A percentile compares a stretch with the other conserved stretches of the same genome.
Conservation (phyloP, 2,329 filamentous ascomycete genomes). For the Colletotrichum graminicola region DNA sequence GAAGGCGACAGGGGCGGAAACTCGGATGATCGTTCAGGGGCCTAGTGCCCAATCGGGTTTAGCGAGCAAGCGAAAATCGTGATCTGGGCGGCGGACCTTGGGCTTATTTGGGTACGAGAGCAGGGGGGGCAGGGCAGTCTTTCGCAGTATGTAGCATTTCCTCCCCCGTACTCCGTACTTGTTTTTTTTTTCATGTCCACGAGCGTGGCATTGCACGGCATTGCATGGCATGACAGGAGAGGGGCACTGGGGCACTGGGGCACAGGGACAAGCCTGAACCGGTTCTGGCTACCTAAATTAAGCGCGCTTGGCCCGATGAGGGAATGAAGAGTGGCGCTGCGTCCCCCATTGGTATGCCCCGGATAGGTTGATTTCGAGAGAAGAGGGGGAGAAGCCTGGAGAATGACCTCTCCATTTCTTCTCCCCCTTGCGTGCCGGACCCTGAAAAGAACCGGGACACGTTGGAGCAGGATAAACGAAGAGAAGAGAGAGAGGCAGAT, state of each 20-base stretch:
- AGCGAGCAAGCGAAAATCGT: background rate
- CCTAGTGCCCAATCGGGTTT: background rate
- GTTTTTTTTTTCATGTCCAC: background rate
- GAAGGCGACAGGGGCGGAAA: background rate
- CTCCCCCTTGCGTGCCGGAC: slow-evolving; percentile 18
- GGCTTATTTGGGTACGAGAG: slow-evolving; percentile 5
- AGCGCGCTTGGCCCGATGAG: slow-evolving; percentile 4
- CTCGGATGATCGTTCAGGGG: slow-evolving; percentile 4
- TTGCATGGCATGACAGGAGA: background rate
- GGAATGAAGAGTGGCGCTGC: slow-evolving; percentile 9
- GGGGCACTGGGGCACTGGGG: no score
- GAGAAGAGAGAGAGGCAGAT: background rate
- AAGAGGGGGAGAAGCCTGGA: slow-evolving; percentile 11
- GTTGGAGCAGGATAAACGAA: background rate
- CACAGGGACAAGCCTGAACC: slow-evolving; percentile 16
- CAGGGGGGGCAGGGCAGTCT: no score
- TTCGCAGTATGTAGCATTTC: background rate
- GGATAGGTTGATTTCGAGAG: slow-evolving; percentile 11
- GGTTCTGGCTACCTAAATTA: slow-evolving; percentile 16
- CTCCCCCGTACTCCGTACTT: slow-evolving; percentile 19
- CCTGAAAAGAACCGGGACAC: slow-evolving; percentile 22
- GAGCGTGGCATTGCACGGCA: background rate
- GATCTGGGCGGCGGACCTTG: background rate
- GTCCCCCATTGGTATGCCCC: background rate
- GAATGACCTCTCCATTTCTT: slow-evolving; percentile 3